These are phyloP conservation scores for Rhizomucor pusillus DNA, from an alignment of 371 early-diverging fungal genomes.

Conservation along the genomic window DNA sequence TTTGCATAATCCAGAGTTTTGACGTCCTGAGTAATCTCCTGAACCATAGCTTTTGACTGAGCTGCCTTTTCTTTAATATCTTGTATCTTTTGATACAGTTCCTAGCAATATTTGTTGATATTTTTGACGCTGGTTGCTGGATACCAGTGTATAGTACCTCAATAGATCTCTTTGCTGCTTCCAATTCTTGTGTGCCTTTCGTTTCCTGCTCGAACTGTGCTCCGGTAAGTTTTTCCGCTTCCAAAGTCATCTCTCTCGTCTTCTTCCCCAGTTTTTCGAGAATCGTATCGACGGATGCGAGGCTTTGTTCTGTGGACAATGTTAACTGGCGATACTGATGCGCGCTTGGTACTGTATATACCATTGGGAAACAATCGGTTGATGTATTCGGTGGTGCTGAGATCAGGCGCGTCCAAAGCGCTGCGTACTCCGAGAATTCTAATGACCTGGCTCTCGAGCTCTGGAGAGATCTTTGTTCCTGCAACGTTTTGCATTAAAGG, in stretches of 20 bases:
- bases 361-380: conserved; percentile 83
- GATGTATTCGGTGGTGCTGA: conserved; percentile 73
- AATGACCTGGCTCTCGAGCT: conserved; percentile 8
- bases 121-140: no score
- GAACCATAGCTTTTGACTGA: conserved; percentile 85
- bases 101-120: no score
- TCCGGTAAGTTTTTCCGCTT: conserved; percentile 70
- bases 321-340: background rate
- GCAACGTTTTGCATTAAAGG: no score
- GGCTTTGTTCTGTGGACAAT: conserved; percentile 60
- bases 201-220: conserved; percentile 62
- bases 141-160: conserved; percentile 41
- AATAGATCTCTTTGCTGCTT: conserved; percentile 68
- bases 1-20: conserved; percentile 93
- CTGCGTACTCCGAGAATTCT: conserved; percentile 34
- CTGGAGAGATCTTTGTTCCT: background rate
- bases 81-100: conserved; percentile 75
- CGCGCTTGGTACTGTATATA: conserved; percentile 13
- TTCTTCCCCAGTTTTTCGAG: conserved; percentile 58
- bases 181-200: conserved; percentile 60
- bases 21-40: conserved; percentile 94
- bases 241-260: conserved; percentile 55
- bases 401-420: conserved; percentile 70
- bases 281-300: conserved; percentile 68
- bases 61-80: conserved; percentile 83